Base-by-base conservation (phyloP, 2,329 filamentous ascomycete species). In the Xylaria sp. region DNA sequence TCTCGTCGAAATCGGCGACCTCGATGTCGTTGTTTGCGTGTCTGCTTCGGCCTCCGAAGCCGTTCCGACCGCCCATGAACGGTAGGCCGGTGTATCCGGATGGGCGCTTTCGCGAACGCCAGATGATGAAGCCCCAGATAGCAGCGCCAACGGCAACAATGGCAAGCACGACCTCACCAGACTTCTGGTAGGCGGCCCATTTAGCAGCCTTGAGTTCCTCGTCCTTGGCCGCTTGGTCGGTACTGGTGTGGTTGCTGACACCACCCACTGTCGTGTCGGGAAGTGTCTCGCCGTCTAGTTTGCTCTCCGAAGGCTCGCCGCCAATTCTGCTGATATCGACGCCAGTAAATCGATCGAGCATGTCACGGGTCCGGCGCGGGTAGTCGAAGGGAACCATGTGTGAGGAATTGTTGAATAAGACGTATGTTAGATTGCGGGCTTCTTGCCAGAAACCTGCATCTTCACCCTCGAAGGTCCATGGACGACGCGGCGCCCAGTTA, bases 301-400 rank as follows among this genome's bases (percentile, higher is more conserved):
- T 83, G 59, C 87, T 92, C 73, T 96, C 89, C 0, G 87, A 83
- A 0, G 92, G 91, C 55, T 79, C 77, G 54, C 91, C 92, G 60
- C 93, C 93, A 65, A 97, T 95, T 70, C 84, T 88, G 67, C 85
- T 89, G 66, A 97, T 95, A 71, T 97, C 92, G 47, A 99, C 91
- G 53, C 86, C 85, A 83, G 97, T 91, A 76, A 99, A 96, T 47
- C 94, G 89, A 75, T 99, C 93, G 13, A 99, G 85, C 94, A 99
- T 99, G 73, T 97, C 94, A 63, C 93, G 85, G 18, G 87, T 89
- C 62, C 92, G 88, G 52, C 91, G 86, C 1, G 93, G 88, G 68
- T 89, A 90, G 74, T 99, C 93, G 70, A 94, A 97, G 0, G 94
- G 95, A 1, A 99, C 94, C 94, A 99, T 99, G 75, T 99, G 94